These are phyloP conservation scores for Cenchrus americanus DNA, from an alignment of 176 grass and related monocot species.

Conservation along the genomic window DNA sequence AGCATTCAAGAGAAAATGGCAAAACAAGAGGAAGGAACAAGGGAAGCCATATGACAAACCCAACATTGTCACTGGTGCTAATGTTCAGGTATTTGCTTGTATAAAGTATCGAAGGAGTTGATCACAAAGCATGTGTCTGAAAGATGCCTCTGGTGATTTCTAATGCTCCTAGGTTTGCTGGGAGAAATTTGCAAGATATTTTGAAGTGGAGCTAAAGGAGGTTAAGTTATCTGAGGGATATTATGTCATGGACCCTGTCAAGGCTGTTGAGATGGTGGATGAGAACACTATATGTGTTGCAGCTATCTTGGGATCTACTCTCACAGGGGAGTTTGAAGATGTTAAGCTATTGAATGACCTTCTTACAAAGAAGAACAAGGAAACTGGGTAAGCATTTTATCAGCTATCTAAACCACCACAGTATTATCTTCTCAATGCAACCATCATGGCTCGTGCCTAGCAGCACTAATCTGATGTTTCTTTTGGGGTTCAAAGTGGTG, in stretches of 20 bases:
- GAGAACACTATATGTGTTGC: slow-evolving; percentile 88
- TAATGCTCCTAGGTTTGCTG: slow-evolving; percentile 64
- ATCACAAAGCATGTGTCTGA: not conserved
- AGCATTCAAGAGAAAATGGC: slow-evolving; percentile 90
- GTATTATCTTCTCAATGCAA: not conserved
- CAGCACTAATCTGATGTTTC: not conserved
- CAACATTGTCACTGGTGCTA: slow-evolving; percentile 90
- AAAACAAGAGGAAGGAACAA: slow-evolving; percentile 71
- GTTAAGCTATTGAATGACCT: slow-evolving; percentile 65
- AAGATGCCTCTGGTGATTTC: not conserved
- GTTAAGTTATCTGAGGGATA: slow-evolving; percentile 76
- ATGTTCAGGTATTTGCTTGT: slow-evolving; percentile 67
- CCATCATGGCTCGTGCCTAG: not conserved
- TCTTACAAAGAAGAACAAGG: slow-evolving; percentile 70
- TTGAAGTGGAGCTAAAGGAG: slow-evolving; percentile 80
- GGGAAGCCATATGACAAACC: slow-evolving; percentile 80
- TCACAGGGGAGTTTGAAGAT: slow-evolving; percentile 84
- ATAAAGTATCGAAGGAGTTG: not conserved
- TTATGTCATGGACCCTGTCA: slow-evolving; percentile 82
- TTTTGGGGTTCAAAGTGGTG: not conserved
- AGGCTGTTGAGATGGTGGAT: slow-evolving; percentile 85
- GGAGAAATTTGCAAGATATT: slow-evolving; percentile 88
- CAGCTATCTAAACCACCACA: not conserved
- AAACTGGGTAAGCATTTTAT: slow-evolving; percentile 59
- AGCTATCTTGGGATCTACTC: slow-evolving; percentile 81